phyloP scores from a whole-genome alignment of 495 filamentous ascomycete genomes.

The Penicillium coprophilum region DNA sequence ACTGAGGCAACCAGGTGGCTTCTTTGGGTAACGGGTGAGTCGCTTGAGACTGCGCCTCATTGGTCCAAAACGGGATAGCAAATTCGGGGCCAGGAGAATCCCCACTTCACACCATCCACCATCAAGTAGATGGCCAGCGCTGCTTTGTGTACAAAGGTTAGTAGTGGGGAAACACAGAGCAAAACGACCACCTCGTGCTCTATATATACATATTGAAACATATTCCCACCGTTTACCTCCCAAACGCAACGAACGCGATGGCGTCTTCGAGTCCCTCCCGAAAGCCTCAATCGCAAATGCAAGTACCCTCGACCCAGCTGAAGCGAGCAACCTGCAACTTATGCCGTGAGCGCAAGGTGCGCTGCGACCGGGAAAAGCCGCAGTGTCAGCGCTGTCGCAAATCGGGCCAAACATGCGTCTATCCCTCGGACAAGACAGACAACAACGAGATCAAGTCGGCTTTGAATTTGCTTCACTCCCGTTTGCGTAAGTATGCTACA shows the following conservation, averaged over 20 bases:
- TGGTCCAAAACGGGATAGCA: not conserved
- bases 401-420: not conserved
- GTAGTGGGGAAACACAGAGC: not conserved
- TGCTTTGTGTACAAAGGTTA: not conserved
- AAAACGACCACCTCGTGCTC: not conserved
- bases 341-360: not conserved
- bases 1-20: not conserved
- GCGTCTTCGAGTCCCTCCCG: not conserved
- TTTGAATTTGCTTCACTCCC: not conserved
- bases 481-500: not conserved
- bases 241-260: not conserved
- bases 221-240: not conserved
- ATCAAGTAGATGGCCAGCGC: not conserved
- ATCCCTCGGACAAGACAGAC: not conserved
- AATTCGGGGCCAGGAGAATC: not conserved
- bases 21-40: not conserved
- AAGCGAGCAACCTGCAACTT: not conserved
- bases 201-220: not conserved
- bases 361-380: not conserved
- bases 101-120: not conserved
- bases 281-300: not conserved
- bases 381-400: not conserved
- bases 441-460: not conserved
- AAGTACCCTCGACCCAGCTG: not conserved
- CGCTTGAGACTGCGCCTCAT: not conserved